A percentile compares a stretch with the other conserved stretches of the same genome.
These are phyloP conservation scores for Gnetum montanum DNA, from an alignment of 75 land plant genomes.

Conservation along the genomic window DNA sequence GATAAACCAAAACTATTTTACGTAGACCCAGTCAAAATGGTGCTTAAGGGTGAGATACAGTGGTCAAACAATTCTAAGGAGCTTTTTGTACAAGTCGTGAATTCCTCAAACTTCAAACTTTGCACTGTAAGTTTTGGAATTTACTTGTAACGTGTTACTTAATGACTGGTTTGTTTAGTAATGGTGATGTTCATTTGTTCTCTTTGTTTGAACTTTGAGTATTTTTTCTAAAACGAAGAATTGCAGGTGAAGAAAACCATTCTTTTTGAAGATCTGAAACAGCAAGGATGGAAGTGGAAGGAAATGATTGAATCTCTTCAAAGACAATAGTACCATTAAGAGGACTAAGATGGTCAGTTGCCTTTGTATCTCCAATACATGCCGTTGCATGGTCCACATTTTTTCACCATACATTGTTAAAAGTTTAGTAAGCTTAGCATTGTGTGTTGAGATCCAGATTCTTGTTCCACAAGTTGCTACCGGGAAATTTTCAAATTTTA, in stretches of 20 bases:
- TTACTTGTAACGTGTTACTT: neutral
- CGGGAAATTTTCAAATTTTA: too few species aligned
- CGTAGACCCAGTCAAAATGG: slow-evolving; percentile 66
- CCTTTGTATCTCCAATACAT: too few species aligned
- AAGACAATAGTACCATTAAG: slow-evolving; percentile 14
- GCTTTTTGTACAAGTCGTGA: slow-evolving; percentile 54
- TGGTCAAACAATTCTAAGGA: slow-evolving; percentile 74
- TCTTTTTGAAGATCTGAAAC: slow-evolving; percentile 61
- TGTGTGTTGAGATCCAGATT: too few species aligned
- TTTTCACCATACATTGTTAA: too few species aligned
- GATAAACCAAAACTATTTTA: slow-evolving; percentile 75
- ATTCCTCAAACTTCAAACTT: slow-evolving; percentile 56
- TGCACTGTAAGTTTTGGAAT: slow-evolving; percentile 37
- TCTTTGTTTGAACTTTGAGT: slow-evolving; percentile 1
- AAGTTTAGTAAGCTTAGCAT: too few species aligned
- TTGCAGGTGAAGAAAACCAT: slow-evolving; percentile 57
- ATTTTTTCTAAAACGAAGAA: neutral
- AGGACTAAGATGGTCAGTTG: too few species aligned
- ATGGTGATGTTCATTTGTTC: too few species aligned
- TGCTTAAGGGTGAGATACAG: slow-evolving; percentile 42
- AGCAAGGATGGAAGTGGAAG: slow-evolving; percentile 74
- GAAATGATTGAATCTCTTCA: slow-evolving; percentile 63
- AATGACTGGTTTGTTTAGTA: too few species aligned
- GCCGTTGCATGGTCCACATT: too few species aligned
- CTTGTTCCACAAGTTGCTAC: too few species aligned